A percentile compares a stretch with the other conserved stretches of the same genome.
These are phyloP conservation scores for Colletotrichum australisinense DNA, from an alignment of 2,329 filamentous ascomycete species.

Conservation along the genomic window DNA sequence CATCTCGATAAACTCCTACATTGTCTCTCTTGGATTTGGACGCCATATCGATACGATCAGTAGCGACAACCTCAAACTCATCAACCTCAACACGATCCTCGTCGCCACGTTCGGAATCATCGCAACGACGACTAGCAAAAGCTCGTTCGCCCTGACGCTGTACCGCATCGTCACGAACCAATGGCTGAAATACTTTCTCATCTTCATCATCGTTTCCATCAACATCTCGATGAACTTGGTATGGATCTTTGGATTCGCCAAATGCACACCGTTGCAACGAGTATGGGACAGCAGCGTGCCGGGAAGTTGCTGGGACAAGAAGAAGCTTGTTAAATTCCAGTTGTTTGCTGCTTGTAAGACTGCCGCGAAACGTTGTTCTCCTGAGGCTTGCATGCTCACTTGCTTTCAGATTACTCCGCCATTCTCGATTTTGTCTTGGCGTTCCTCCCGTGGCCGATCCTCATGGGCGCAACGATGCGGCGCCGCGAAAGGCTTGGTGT, in stretches of 20 bases:
- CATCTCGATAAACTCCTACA: slow-evolving; percentile 46
- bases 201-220: slow-evolving; percentile 41
- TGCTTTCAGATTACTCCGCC: slow-evolving; percentile 45
- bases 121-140: slow-evolving; percentile 38
- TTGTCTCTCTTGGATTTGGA: slow-evolving; percentile 43
- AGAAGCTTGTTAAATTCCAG: slow-evolving; percentile 42
- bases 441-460: slow-evolving; percentile 47
- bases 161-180: slow-evolving; percentile 39
- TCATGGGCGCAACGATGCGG: slow-evolving; percentile 46
- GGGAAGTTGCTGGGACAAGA: slow-evolving; percentile 45
- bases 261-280: slow-evolving; percentile 44
- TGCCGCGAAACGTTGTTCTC: fast-evolving
- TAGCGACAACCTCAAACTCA: slow-evolving; percentile 34
- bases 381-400: background rate
- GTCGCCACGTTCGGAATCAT: slow-evolving; percentile 39
- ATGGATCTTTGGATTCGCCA: slow-evolving; percentile 48
- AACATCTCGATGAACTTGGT: slow-evolving; percentile 41
- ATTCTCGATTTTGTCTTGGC: slow-evolving; percentile 48
- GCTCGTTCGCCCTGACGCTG: slow-evolving; percentile 39
- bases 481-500: slow-evolving; percentile 48
- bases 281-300: slow-evolving; percentile 41
- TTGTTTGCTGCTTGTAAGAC: slow-evolving; percentile 46
- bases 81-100: slow-evolving; percentile 38
- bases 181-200: slow-evolving; percentile 41
- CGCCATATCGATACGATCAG: slow-evolving; percentile 37